Percentiles rank a stretch among this genome's conserved stretches.
Evolutionary conservation across 441 rosid species (phyloP).

Genomic region (Populus hybrid): DNA sequence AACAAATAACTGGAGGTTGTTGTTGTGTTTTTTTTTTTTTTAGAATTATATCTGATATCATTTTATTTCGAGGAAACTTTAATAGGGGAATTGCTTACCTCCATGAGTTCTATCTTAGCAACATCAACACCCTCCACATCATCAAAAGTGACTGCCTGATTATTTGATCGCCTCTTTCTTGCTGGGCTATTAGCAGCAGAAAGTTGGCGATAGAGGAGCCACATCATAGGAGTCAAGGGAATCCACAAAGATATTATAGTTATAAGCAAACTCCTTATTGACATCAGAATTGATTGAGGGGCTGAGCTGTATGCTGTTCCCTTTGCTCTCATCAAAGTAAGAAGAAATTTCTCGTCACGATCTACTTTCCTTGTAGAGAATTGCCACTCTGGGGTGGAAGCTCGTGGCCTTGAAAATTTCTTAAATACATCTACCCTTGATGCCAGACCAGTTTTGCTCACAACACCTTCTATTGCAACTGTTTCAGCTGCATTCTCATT

Average conservation of each 20-base stretch:
- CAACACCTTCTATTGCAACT: conserved; percentile 28
- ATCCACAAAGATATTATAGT: conserved; percentile 83
- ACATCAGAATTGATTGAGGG: conserved; percentile 72
- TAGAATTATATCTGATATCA: background rate
- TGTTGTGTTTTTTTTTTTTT: too few species aligned
- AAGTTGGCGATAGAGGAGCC: conserved; percentile 93
- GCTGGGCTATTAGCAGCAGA: conserved; percentile 89
- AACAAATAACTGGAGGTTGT: background rate
- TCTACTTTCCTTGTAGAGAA: conserved; percentile 82
- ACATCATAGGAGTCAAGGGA: conserved; percentile 89
- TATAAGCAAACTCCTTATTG: conserved; percentile 63
- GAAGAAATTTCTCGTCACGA: conserved; percentile 89
- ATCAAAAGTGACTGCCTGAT: conserved; percentile 62
- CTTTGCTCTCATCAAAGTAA: conserved; percentile 84
- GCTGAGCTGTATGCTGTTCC: conserved; percentile 82
- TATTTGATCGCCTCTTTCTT: conserved; percentile 57
- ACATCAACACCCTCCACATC: conserved; percentile 96
- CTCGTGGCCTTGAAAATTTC: conserved; percentile 36
- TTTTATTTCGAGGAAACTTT: background rate
- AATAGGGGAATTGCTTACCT: conserved; percentile 46
- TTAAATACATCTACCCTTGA: conserved; percentile 24
- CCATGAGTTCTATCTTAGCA: conserved; percentile 91
- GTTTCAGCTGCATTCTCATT: conserved; percentile 27
- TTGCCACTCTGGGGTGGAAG: conserved; percentile 63
- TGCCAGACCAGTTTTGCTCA: conserved; percentile 11